A percentile compares a stretch with the other conserved stretches of the same genome.
Evolutionary conservation across 805 yeast genomes (phyloP).

Genomic region (Brettanomyces nanus): DNA sequence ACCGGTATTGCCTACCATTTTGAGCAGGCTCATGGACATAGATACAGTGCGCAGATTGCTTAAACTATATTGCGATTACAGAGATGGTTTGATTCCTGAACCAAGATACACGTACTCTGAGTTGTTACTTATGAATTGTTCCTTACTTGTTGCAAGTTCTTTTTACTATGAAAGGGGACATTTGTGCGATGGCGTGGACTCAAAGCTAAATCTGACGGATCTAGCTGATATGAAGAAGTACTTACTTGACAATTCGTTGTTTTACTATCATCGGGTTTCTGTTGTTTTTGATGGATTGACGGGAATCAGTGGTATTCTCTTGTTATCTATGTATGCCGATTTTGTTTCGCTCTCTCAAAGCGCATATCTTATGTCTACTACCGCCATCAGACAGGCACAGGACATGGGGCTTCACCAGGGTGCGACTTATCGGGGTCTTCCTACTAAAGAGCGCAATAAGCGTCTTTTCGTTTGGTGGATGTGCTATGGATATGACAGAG

Average conservation of each 20-base stretch:
- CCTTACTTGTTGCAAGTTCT: conserved; percentile 16
- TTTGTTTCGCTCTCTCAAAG: conserved; percentile 28
- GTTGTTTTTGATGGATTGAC: conserved; percentile 42
- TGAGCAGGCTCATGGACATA: conserved; percentile 5
- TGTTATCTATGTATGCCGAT: conserved; percentile 36
- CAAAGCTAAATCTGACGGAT: conserved; percentile 3
- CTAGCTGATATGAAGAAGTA: conserved; percentile 21
- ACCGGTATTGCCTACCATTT: conserved; percentile 3
- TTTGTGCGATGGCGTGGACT: conserved; percentile 1
- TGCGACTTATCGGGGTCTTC: conserved; percentile 33
- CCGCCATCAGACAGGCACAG: conserved; percentile 45
- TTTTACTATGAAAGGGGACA: conserved; percentile 6
- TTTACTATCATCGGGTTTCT: conserved; percentile 43
- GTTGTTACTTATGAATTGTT: conserved; percentile 23
- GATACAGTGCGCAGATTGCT: conserved; percentile 7
- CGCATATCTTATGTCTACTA: conserved; percentile 32
- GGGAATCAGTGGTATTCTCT: conserved; percentile 43
- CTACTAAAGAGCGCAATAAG: conserved; percentile 27
- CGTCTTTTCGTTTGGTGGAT: conserved; percentile 42
- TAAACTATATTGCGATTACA: conserved; percentile 15
- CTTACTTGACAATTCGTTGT: conserved; percentile 34
- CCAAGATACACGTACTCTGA: conserved; percentile 26
- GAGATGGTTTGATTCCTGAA: conserved; percentile 17
- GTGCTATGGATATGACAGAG: conserved; percentile 39
- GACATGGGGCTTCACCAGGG: conserved; percentile 50